Evolutionary conservation across 345 rosid species (phyloP).

Genomic region (Camelina laxa): DNA sequence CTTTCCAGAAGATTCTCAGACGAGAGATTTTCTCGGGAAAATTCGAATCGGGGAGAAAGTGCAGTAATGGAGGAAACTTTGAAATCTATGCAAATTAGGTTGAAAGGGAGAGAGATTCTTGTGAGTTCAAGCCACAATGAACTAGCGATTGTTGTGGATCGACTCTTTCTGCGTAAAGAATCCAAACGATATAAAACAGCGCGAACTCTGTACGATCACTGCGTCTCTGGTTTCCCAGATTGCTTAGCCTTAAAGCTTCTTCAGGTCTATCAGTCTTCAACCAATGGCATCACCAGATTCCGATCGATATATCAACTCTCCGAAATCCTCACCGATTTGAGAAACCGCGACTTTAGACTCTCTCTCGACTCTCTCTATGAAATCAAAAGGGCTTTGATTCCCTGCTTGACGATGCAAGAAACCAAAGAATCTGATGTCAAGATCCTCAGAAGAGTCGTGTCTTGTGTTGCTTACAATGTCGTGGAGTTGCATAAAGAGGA

Average conservation of each 20-base stretch:
- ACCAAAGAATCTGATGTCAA: background rate
- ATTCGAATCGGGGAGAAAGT: no score
- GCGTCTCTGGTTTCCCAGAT: background rate
- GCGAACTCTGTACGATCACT: background rate
- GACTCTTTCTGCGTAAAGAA: background rate
- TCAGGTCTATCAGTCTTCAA: background rate
- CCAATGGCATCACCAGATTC: background rate
- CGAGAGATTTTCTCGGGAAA: no score
- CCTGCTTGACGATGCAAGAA: constrained; percentile 5
- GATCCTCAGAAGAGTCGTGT: background rate
- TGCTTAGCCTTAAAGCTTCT: constrained; percentile 10
- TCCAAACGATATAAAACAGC: background rate
- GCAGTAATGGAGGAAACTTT: background rate
- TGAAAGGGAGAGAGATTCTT: background rate
- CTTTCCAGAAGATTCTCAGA: no score
- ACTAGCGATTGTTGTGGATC: background rate
- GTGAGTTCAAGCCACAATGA: background rate
- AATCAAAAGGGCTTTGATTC: constrained; percentile 8
- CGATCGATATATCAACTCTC: constrained; percentile 7
- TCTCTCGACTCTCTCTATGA: background rate
- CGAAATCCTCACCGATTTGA: background rate
- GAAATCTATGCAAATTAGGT: background rate
- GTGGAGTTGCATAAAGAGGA: background rate
- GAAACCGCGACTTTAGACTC: background rate
- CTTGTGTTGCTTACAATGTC: background rate